Evolutionary conservation across 192 early-diverging fungal species (phyloP).

Genomic region (Allomyces macrogynus): DNA sequence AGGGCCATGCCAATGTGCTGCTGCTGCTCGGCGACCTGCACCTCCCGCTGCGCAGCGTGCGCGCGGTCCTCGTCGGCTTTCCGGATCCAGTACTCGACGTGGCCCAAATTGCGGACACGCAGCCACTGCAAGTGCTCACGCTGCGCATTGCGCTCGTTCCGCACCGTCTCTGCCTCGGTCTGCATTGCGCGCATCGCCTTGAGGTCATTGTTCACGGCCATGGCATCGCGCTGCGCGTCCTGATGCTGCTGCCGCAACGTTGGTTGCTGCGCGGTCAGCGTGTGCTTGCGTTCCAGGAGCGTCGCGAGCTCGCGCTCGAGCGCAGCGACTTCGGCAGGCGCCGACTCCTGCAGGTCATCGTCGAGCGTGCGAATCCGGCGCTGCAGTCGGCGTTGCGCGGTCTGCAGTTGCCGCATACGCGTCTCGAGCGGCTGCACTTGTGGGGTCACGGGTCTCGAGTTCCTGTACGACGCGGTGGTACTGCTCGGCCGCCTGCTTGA

Average conservation of each 20-base stretch:
- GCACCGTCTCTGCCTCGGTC: not conserved
- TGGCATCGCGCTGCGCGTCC: not conserved
- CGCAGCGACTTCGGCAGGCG: not conserved
- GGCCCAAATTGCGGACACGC: not conserved
- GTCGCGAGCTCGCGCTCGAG: not conserved
- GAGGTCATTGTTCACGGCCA: not conserved
- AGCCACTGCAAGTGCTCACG: too few relatives aligned
- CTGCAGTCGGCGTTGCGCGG: too few relatives aligned
- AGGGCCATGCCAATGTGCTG: not conserved
- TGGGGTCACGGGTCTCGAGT: too few relatives aligned
- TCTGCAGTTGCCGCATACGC: too few relatives aligned
- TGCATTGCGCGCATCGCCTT: not conserved
- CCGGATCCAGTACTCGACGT: not conserved
- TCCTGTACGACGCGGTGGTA: too few relatives aligned
- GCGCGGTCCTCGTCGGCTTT: too few relatives aligned
- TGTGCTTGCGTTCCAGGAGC: not conserved
- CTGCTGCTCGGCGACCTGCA: not conserved
- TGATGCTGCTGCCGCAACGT: not conserved
- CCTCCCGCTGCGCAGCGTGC: not conserved
- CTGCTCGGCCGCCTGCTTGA: too few relatives aligned
- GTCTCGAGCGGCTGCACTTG: too few relatives aligned
- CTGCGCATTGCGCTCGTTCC: not conserved
- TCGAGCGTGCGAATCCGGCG: not conserved
- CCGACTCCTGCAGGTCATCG: not conserved
- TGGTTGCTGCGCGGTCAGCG: conserved; percentile 1